These are phyloP conservation scores for Chimonanthus praecox DNA, from an alignment of 164 flowering plant species.

Conservation along the genomic window DNA sequence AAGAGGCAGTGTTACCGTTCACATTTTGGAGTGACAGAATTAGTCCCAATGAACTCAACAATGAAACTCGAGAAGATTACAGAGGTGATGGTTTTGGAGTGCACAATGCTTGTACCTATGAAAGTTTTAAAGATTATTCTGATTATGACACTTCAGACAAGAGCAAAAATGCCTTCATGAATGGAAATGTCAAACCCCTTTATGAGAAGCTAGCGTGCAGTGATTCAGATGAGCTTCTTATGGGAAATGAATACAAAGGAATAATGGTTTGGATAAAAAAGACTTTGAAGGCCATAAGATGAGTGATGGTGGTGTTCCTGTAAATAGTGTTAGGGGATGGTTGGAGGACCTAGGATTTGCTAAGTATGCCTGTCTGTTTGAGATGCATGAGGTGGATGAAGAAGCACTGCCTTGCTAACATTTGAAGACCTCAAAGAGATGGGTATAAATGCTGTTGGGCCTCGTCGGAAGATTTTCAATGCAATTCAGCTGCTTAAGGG, in stretches of 20 bases:
- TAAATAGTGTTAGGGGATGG: constrained; percentile 32
- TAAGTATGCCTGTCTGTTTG: constrained; percentile 33
- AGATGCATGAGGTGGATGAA: constrained; percentile 50
- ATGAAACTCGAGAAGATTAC: constrained; percentile 12
- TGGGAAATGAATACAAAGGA: constrained; percentile 15
- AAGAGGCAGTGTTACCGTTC: constrained; percentile 1
- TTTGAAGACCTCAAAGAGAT: constrained; percentile 57
- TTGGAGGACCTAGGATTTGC: constrained; percentile 45
- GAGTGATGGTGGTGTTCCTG: constrained; percentile 5
- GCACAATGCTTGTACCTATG: constrained; percentile 7
- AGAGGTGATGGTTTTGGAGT: constrained; percentile 12
- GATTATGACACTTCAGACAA: constrained; percentile 23
- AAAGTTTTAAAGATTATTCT: constrained; percentile 15
- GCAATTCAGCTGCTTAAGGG: constrained; percentile 31
- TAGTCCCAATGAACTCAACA: constrained; percentile 11
- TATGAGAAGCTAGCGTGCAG: constrained; percentile 11
- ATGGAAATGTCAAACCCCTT: constrained; percentile 20
- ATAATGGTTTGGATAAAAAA: constrained; percentile 6
- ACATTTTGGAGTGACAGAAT: constrained; percentile 22
- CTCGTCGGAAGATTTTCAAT: constrained; percentile 36
- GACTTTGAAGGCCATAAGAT: constrained; percentile 10
- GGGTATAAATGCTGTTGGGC: constrained; percentile 41
- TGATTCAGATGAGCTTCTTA: constrained; percentile 11
- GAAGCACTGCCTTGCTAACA: constrained; percentile 37
- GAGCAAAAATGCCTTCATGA: constrained; percentile 25